A percentile compares a stretch with the other conserved stretches of the same genome.
These are phyloP conservation scores for Tilletia setariae DNA, from an alignment of 1,284 basidiomycete species.

Conservation along the genomic window DNA sequence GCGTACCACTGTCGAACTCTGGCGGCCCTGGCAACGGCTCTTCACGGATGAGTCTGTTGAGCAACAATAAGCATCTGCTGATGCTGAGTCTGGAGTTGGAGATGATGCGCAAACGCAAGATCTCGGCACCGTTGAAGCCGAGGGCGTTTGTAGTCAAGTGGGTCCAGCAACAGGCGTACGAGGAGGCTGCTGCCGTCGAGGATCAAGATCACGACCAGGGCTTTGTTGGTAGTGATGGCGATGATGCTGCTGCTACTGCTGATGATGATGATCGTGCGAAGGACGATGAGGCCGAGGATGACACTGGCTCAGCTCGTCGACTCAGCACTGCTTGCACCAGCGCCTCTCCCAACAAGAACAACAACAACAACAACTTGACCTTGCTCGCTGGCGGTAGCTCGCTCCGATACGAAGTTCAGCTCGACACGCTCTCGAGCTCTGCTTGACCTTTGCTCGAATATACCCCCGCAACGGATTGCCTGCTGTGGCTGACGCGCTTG, in stretches of 20 bases:
- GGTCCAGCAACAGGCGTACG: neutral
- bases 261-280: neutral
- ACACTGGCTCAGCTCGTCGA: neutral
- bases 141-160: conserved; percentile 18
- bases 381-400: conserved; percentile 9
- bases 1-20: neutral
- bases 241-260: neutral
- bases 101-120: conserved; percentile 52
- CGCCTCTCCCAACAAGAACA: neutral
- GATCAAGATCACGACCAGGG: neutral
- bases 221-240: neutral
- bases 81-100: conserved; percentile 51
- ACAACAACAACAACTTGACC: neutral
- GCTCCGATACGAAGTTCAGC: conserved; percentile 8
- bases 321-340: neutral
- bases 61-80: conserved; percentile 48
- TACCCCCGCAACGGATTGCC: too few relatives aligned
- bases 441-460: neutral
- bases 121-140: conserved; percentile 49
- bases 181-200: neutral
- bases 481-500: too few relatives aligned
- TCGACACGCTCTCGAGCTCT: neutral
- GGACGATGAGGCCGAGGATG: neutral
- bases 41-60: conserved; percentile 37
- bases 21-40: neutral